phyloP scores from a whole-genome alignment of 352 stramenopile genomes.

The Phytophthora lateralis region DNA sequence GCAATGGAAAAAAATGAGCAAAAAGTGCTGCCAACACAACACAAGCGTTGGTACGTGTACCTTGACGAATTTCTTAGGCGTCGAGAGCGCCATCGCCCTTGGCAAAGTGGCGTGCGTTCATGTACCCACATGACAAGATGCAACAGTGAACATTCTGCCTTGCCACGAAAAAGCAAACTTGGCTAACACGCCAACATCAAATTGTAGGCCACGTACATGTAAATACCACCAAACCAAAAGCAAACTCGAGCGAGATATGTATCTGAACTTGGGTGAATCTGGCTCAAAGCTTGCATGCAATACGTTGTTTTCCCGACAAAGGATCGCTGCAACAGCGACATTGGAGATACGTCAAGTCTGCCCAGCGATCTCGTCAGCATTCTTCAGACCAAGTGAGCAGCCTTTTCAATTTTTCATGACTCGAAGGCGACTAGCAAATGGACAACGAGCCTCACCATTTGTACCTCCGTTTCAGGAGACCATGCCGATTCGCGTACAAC shows the following conservation, averaged over 20 bases:
- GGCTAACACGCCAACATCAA: no score
- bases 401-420: background rate
- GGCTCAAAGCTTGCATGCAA: background rate
- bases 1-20: background rate
- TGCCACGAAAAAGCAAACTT: constrained; percentile 7
- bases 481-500: background rate
- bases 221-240: no score
- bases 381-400: background rate
- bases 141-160: constrained; percentile 13
- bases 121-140: constrained; percentile 8
- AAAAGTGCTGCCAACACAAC: background rate
- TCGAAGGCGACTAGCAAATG: constrained; percentile 6
- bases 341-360: constrained; percentile 12
- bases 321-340: background rate
- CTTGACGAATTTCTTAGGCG: constrained; percentile 36
- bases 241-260: background rate
- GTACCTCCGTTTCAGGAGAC: constrained; percentile 3
- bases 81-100: constrained; percentile 12
- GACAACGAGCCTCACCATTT: constrained; percentile 8
- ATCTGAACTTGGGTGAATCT: constrained; percentile 9
- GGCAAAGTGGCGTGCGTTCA: constrained; percentile 26
- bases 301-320: background rate
- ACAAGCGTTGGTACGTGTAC: background rate
- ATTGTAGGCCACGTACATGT: no score
- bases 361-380: background rate